Evolutionary conservation across 2,329 filamentous ascomycete species (phyloP).

Genomic region (Conoideocrella luteorostrata): DNA sequence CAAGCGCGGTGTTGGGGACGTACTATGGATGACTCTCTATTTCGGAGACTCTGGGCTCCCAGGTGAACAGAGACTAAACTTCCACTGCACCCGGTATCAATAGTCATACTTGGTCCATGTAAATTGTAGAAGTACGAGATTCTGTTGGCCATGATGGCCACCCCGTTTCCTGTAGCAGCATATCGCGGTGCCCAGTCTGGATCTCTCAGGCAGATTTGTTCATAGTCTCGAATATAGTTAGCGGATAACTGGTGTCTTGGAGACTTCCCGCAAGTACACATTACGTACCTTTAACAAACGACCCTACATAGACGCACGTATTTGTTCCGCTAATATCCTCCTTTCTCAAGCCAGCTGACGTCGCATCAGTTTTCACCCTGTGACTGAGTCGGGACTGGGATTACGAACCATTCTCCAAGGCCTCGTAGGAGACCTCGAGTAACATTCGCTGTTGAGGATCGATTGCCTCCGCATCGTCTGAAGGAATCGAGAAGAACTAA

Average conservation of each 20-base stretch:
- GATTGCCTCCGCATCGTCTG: conserved; percentile 44
- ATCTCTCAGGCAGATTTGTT: conserved; percentile 43
- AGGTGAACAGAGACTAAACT: conserved; percentile 48
- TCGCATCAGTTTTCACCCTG: background rate
- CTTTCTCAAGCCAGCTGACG: conserved; percentile 35
- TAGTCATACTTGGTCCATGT: conserved; percentile 47
- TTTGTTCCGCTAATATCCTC: conserved; percentile 37
- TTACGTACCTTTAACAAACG: conserved; percentile 43
- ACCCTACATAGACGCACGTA: conserved; percentile 43
- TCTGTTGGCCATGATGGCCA: conserved; percentile 48
- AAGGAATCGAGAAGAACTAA: conserved; percentile 45
- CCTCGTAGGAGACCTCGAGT: conserved; percentile 45
- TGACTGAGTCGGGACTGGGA: background rate
- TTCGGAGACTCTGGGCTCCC: conserved; percentile 42
- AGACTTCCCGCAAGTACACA: too few species aligned
- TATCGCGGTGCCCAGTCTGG: conserved; percentile 43
- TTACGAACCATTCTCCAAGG: conserved; percentile 40
- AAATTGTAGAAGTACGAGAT: conserved; percentile 51
- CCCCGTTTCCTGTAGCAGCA: conserved; percentile 46
- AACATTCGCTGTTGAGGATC: conserved; percentile 48
- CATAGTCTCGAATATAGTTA: conserved; percentile 33
- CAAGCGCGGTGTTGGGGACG: background rate
- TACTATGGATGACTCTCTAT: conserved; percentile 36
- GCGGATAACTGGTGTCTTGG: too few species aligned
- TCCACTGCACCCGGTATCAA: conserved; percentile 55